Evolutionary conservation across 768 basidiomycete genomes (phyloP).

Genomic region (Suillus discolor): DNA sequence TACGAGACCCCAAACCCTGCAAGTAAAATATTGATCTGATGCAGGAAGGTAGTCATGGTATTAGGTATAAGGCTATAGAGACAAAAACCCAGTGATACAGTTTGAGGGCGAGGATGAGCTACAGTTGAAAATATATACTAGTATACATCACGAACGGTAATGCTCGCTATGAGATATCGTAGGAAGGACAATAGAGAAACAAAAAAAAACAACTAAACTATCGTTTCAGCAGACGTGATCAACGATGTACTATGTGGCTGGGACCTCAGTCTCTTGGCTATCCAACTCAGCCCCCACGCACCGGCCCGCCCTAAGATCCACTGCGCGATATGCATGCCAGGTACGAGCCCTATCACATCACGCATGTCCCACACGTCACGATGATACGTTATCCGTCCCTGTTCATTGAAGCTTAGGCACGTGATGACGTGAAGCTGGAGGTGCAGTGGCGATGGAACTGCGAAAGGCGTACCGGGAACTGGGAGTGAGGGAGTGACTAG

Average conservation of each 20-base stretch:
- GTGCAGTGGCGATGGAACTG: conserved; percentile 71
- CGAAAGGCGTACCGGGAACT: conserved; percentile 58
- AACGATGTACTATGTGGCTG: background rate
- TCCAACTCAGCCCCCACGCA: conserved; percentile 55
- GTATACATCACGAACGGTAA: background rate
- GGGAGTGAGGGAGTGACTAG: conserved; percentile 42
- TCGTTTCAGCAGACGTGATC: background rate
- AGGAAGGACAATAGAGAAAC: background rate
- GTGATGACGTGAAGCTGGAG: conserved; percentile 29
- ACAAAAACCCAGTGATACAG: background rate
- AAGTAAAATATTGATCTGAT: background rate
- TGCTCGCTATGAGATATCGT: background rate
- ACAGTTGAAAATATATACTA: background rate
- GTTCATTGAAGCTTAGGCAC: background rate
- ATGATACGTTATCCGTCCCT: conserved; percentile 78
- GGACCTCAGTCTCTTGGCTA: conserved; percentile 9
- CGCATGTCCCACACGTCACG: conserved; percentile 67
- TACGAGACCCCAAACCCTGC: background rate
- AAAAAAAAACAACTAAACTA: background rate
- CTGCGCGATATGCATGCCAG: conserved; percentile 65
- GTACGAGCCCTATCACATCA: conserved; percentile 73
- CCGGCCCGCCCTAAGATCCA: conserved; percentile 68
- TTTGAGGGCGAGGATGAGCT: background rate
- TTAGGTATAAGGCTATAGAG: conserved; percentile 2
- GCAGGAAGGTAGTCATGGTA: background rate